Evolutionary conservation across 2,329 filamentous ascomycete species (phyloP).

Genomic region (Ascochyta lentis): DNA sequence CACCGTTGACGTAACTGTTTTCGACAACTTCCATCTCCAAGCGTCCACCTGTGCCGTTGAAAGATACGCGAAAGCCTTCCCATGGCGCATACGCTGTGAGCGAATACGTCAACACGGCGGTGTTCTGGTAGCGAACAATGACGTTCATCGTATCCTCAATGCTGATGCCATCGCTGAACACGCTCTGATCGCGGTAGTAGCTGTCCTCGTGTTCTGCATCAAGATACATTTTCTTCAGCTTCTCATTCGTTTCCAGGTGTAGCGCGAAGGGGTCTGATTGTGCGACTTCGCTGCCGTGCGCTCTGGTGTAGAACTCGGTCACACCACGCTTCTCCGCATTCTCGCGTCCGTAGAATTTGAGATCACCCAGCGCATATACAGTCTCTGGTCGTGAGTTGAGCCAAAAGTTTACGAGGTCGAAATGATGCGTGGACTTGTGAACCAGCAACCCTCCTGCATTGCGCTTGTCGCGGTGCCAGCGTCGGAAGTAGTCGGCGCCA

Average conservation of each 20-base stretch:
- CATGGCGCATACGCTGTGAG: slow-evolving; percentile 68
- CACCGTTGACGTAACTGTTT: slow-evolving; percentile 65
- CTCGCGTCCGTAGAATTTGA: slow-evolving; percentile 67
- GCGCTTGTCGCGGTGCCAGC: slow-evolving; percentile 67
- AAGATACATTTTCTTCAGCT: slow-evolving; percentile 65
- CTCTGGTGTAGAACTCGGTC: slow-evolving; percentile 59
- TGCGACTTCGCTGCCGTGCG: slow-evolving; percentile 59
- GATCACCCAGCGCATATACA: slow-evolving; percentile 65
- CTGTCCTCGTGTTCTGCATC: slow-evolving; percentile 69
- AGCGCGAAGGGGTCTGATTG: slow-evolving; percentile 65
- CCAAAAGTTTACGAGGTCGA: slow-evolving; percentile 70
- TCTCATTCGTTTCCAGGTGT: slow-evolving; percentile 59
- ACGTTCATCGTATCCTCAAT: slow-evolving; percentile 71
- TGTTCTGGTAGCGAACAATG: slow-evolving; percentile 63
- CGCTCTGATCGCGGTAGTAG: slow-evolving; percentile 68
- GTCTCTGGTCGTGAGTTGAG: slow-evolving; percentile 61
- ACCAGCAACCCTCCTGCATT: slow-evolving; percentile 67
- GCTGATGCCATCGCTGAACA: slow-evolving; percentile 68
- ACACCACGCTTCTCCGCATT: slow-evolving; percentile 65
- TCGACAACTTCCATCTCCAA: slow-evolving; percentile 69
- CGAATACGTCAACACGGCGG: slow-evolving; percentile 65
- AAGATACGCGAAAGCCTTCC: slow-evolving; percentile 65
- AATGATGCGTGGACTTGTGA: slow-evolving; percentile 70
- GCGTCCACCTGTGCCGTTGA: slow-evolving; percentile 65
- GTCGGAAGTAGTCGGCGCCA: slow-evolving; percentile 68